phyloP scores from a whole-genome alignment of 1,139 yeast species.

The Geotrichum aggregatum region DNA sequence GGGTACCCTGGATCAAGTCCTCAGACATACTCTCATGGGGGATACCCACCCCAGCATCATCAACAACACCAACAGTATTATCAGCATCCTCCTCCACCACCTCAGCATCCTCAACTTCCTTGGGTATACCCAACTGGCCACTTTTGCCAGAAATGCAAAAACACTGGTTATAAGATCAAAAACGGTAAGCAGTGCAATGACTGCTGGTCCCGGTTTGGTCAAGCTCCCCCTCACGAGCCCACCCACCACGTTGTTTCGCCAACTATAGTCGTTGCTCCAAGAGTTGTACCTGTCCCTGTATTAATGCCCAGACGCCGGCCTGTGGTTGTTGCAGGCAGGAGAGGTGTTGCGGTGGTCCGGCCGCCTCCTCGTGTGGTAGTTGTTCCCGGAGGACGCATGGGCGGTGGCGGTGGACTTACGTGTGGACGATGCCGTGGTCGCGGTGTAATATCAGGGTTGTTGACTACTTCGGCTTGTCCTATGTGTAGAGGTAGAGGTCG shows the following conservation, averaged over 20 bases:
- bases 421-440: slow-evolving; percentile 78
- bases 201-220: slow-evolving; percentile 70
- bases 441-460: slow-evolving; percentile 48
- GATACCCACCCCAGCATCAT: too few species aligned
- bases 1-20: slow-evolving; percentile 72
- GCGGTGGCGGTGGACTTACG: slow-evolving; percentile 64
- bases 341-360: not conserved
- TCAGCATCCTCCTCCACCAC: not conserved
- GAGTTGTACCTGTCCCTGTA: not conserved
- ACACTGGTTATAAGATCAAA: slow-evolving; percentile 66
- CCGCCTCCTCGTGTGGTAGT: not conserved
- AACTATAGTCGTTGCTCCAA: not conserved
- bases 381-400: slow-evolving; percentile 43
- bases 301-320: slow-evolving; percentile 5
- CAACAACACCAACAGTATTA: not conserved
- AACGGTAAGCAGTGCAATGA: slow-evolving; percentile 64
- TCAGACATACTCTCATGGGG: too few species aligned
- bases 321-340: slow-evolving; percentile 41
- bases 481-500: slow-evolving; percentile 69
- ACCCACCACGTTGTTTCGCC: slow-evolving; percentile 6
- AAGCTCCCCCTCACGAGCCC: slow-evolving; percentile 26
- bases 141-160: slow-evolving; percentile 65
- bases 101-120: slow-evolving; percentile 46
- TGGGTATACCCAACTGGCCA: slow-evolving; percentile 63
- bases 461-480: slow-evolving; percentile 31